A percentile compares a stretch with the other conserved stretches of the same genome.
Conservation (phyloP, 768 basidiomycete species). For the Rhodotorula kratochvilovae region DNA sequence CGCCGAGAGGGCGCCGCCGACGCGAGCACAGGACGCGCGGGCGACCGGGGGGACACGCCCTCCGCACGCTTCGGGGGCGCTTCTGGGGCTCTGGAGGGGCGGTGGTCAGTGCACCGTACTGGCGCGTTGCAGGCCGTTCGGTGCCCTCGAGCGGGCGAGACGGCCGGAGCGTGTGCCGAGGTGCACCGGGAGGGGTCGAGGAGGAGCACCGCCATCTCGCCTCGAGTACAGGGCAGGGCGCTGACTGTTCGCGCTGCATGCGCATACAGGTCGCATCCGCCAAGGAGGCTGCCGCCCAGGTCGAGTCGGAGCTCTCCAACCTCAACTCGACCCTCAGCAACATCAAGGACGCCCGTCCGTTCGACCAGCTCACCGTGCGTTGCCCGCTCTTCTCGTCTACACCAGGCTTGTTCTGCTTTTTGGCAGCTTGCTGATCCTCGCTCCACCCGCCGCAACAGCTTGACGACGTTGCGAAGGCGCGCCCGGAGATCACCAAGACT, state of each 20-base stretch:
- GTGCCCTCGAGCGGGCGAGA: too few species aligned
- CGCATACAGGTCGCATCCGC: constrained; percentile 70
- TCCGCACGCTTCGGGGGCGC: too few species aligned
- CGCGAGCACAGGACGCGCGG: not conserved
- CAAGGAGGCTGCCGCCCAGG: constrained; percentile 80
- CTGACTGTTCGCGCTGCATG: not conserved
- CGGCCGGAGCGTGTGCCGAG: too few species aligned
- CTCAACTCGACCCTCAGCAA: constrained; percentile 90
- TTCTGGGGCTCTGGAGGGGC: too few species aligned
- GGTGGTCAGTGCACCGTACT: too few species aligned
- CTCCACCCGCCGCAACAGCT: constrained; percentile 53
- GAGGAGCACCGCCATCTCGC: not conserved
- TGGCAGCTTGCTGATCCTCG: not conserved
- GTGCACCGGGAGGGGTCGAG: not conserved
- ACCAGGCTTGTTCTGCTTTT: not conserved
- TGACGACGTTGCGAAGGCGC: constrained; percentile 82
- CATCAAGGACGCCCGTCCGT: constrained; percentile 94
- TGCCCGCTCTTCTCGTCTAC: too few species aligned
- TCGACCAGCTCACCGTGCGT: constrained; percentile 90
- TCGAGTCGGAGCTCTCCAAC: constrained; percentile 82
- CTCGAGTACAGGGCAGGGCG: not conserved
- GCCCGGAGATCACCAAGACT: constrained; percentile 83
- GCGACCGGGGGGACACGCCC: too few species aligned
- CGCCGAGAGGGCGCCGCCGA: not conserved
- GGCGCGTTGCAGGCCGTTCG: too few species aligned